Base-by-base conservation (phyloP, 2,329 filamentous ascomycete species). In the Myrmaecium sp. region DNA sequence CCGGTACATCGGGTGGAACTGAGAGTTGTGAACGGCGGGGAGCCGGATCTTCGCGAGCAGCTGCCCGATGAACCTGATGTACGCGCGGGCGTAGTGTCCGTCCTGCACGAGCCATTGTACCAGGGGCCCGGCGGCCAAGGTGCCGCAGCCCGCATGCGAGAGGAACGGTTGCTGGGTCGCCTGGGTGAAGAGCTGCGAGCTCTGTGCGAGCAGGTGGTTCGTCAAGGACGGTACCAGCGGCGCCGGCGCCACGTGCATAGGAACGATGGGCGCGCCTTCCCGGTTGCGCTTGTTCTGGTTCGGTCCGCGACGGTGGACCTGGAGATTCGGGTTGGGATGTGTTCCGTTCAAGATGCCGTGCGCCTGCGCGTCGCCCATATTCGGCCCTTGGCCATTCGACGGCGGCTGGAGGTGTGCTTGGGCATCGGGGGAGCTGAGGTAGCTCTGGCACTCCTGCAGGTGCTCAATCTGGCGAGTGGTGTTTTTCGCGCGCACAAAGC, bases 51-150 rank as follows among this genome's bases (percentile, higher is more conserved):
- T 69, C 17, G 64, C 57, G 15, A 81, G 63, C 5, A 79, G 49
- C n/a, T 60, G 55, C 6, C 73, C 73, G 13, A 72, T 65, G 37
- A 76, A 78, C 14, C 64, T 61, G 37, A 79, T 65, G 49, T 80
- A 78, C 26, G 67, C 66, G 35, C 77, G 71, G 17, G 74, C 69
- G 49, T 80, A 77, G 32, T 81, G 64, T 6, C 70, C 60, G 47
- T 81, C 75, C 47, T 79, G 75, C 8, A 69, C 66, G 22, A 82
- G 66, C 76, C 76, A 82, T 45, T 62, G 59, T 12, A 64, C 62
- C 7, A 81, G 55, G 1, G 58, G 51, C 0, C 55, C 41, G 25
- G 67, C 67, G 11, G 65, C 54, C 11, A 77, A 54, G 0, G 60
- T 64, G 13, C 76, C 75, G 29, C 60, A 57, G 9, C 74, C 74